These are phyloP conservation scores for Ophiostoma tasmaniense DNA, from an alignment of 2,329 filamentous ascomycete species.

Conservation along the genomic window DNA sequence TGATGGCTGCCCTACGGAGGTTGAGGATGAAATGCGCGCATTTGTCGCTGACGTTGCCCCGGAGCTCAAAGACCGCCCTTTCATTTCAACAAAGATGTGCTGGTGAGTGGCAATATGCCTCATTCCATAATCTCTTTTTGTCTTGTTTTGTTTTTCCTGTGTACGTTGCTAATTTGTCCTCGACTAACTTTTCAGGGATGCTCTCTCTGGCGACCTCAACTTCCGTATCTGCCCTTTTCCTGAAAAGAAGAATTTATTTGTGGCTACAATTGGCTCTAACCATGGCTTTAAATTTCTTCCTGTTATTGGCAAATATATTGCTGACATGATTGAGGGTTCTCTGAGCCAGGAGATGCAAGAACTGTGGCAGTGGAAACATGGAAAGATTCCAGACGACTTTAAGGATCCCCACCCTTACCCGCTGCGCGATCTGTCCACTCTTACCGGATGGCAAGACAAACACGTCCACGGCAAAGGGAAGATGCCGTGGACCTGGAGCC, in stretches of 20 bases:
- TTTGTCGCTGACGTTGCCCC: conserved; percentile 41
- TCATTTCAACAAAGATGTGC: not conserved
- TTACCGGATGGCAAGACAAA: not conserved
- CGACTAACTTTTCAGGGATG: conserved; percentile 59
- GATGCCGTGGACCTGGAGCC: conserved; percentile 3
- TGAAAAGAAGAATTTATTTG: conserved; percentile 45
- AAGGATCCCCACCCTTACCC: not conserved
- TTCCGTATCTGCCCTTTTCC: conserved; percentile 50
- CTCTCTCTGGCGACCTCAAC: conserved; percentile 52
- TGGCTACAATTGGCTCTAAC: conserved; percentile 58
- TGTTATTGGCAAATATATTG: conserved; percentile 52
- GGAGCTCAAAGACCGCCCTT: not conserved
- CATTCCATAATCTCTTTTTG: not conserved
- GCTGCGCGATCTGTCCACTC: not conserved
- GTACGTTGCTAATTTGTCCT: too few relatives aligned
- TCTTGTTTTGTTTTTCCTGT: not conserved
- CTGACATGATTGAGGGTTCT: conserved; percentile 44
- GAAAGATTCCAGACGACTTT: conserved; percentile 3
- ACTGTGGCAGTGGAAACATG: not conserved
- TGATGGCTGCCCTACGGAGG: conserved; percentile 39
- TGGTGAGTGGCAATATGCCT: not conserved
- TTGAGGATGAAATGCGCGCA: conserved; percentile 42
- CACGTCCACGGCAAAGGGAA: not conserved
- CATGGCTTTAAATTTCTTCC: conserved; percentile 63
- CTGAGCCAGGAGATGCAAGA: conserved; percentile 10